Evolutionary conservation across 202 grass and related monocot genomes (phyloP).

Genomic region (Dendrocalamus latiflorus): DNA sequence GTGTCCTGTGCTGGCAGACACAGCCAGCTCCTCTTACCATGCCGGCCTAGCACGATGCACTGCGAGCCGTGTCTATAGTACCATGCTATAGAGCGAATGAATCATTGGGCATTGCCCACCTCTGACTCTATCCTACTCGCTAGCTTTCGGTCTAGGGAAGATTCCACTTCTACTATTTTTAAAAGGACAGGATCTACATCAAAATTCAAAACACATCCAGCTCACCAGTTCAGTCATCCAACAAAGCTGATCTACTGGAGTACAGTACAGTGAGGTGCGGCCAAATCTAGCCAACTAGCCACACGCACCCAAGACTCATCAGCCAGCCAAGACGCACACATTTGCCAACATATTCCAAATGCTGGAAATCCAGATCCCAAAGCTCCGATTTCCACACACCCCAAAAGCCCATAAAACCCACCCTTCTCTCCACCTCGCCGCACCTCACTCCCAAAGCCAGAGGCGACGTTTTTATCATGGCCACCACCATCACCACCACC

Average conservation of each 20-base stretch:
- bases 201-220: slow-evolving; percentile 12
- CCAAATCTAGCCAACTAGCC: slow-evolving; percentile 24
- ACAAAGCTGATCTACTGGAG: slow-evolving; percentile 2
- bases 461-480: slow-evolving; percentile 60
- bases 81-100: too few relatives aligned
- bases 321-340: background rate
- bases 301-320: background rate
- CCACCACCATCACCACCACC: background rate
- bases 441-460: slow-evolving; percentile 1
- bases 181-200: background rate
- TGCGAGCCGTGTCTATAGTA: too few relatives aligned
- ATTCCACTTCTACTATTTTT: background rate
- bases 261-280: background rate
- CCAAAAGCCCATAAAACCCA: slow-evolving; percentile 50
- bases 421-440: background rate
- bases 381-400: slow-evolving; percentile 18
- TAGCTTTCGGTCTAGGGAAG: too few relatives aligned
- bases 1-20: too few relatives aligned
- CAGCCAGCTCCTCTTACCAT: too few relatives aligned
- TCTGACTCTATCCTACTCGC: too few relatives aligned
- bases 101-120: too few relatives aligned
- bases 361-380: slow-evolving; percentile 51
- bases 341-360: slow-evolving; percentile 27
- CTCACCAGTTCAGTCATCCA: background rate
- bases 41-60: too few relatives aligned